Evolutionary conservation across 2,329 filamentous ascomycete genomes (phyloP).

Genomic region (Colletotrichum agaves): DNA sequence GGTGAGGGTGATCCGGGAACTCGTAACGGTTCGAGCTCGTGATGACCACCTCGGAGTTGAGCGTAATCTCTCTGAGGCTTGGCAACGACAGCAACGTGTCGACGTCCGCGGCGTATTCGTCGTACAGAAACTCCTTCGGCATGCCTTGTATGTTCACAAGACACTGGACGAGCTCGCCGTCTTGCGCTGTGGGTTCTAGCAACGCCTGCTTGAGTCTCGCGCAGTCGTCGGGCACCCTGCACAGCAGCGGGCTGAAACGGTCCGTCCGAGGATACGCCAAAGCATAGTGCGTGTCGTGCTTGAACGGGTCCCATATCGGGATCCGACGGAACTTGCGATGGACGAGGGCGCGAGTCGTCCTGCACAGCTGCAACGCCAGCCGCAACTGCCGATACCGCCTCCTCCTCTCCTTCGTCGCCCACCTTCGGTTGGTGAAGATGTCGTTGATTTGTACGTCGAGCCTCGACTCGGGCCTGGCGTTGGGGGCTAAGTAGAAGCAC

Average conservation of each 20-base stretch:
- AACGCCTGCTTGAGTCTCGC: background rate
- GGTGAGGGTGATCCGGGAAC: slow-evolving; percentile 1
- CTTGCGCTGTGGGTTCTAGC: background rate
- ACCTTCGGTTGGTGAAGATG: background rate
- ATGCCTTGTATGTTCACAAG: slow-evolving; percentile 6
- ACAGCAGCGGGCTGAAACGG: background rate
- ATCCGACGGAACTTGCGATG: background rate
- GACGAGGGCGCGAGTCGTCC: background rate
- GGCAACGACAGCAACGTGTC: background rate
- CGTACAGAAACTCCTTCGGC: background rate
- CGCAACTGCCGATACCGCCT: background rate
- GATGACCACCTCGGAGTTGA: background rate
- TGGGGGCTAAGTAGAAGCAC: background rate
- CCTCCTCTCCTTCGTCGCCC: background rate
- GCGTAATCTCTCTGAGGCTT: background rate
- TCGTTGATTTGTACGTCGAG: slow-evolving; percentile 5
- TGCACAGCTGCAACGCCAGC: background rate
- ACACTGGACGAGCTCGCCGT: background rate
- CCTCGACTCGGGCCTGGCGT: background rate
- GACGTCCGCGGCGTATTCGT: slow-evolving; percentile 3
- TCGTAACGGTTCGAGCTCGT: background rate
- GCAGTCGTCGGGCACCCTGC: background rate
- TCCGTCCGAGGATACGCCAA: background rate
- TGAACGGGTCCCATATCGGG: background rate
- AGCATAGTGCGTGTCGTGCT: background rate